phyloP scores from a whole-genome alignment of 2,329 filamentous ascomycete genomes.

The Phaeosphaeria sp. region DNA sequence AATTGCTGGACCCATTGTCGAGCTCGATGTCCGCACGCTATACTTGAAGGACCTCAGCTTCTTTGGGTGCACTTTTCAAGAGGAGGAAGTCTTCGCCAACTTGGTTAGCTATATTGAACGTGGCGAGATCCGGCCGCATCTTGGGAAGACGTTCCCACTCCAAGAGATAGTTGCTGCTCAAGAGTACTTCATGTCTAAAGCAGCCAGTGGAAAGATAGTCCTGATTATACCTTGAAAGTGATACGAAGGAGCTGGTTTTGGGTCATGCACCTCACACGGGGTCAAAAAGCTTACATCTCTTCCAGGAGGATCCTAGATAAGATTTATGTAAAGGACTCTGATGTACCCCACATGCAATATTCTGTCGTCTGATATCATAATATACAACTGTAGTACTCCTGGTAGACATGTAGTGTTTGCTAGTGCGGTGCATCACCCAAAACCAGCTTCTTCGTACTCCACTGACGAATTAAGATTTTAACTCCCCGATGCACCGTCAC shows the following conservation, averaged over 20 bases:
- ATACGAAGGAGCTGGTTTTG: too few species aligned
- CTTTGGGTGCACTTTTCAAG: slow-evolving; percentile 18
- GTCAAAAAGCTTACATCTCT: too few species aligned
- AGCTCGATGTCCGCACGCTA: slow-evolving; percentile 14
- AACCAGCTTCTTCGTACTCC: background rate
- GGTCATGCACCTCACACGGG: too few species aligned
- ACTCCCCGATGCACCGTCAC: too few species aligned
- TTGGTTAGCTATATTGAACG: slow-evolving; percentile 16
- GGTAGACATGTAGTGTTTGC: too few species aligned
- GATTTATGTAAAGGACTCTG: too few species aligned
- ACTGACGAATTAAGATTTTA: background rate
- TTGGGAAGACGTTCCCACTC: slow-evolving; percentile 12
- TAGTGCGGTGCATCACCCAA: too few species aligned
- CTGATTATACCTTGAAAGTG: background rate
- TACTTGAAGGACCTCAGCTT: slow-evolving; percentile 19
- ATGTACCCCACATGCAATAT: too few species aligned
- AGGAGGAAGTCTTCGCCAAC: slow-evolving; percentile 15
- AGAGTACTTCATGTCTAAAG: slow-evolving; percentile 12
- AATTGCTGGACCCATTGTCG: slow-evolving; percentile 15
- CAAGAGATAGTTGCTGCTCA: slow-evolving; percentile 14
- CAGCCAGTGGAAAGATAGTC: slow-evolving; percentile 11
- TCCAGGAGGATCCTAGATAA: too few species aligned
- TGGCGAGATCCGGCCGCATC: slow-evolving; percentile 13
- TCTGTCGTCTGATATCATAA: too few species aligned
- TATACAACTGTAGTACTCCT: too few species aligned